Evolutionary conservation across 139 green algal genomes (phyloP).

Genomic region (Desmodesmus armatus): DNA sequence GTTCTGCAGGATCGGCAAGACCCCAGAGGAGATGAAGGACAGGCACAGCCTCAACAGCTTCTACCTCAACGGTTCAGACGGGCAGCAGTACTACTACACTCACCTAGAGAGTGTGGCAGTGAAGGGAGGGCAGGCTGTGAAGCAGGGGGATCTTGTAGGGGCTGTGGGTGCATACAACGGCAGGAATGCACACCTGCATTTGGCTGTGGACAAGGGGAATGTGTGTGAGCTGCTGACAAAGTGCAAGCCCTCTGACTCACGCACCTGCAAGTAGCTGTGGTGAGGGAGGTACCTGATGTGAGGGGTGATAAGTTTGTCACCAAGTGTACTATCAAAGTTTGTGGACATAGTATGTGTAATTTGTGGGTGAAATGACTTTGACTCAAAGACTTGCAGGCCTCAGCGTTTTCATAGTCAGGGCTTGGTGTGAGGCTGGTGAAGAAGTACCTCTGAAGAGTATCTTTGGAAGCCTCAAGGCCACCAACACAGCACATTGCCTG

Average conservation of each 20-base stretch:
- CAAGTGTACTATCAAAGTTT: no score
- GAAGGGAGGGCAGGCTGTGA: not conserved
- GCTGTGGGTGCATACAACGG: constrained; percentile 35
- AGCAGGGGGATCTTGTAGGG: constrained; percentile 7
- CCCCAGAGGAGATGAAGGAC: constrained; percentile 36
- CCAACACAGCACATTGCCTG: no score
- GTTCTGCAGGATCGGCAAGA: constrained; percentile 39
- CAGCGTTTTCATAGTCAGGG: no score
- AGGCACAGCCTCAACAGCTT: constrained; percentile 45
- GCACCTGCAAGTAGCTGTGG: constrained; percentile 6
- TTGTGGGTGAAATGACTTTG: no score
- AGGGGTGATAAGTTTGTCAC: no score
- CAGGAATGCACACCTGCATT: constrained; percentile 33
- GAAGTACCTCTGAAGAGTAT: no score
- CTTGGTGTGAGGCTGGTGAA: no score
- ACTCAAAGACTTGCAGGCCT: no score
- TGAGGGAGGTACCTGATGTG: no score
- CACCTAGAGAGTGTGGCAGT: constrained; percentile 21
- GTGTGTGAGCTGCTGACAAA: constrained; percentile 11
- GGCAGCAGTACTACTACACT: constrained; percentile 35
- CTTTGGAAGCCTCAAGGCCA: no score
- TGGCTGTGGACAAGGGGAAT: not conserved
- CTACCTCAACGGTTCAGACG: constrained; percentile 32
- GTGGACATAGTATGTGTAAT: no score
- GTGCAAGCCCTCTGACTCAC: constrained; percentile 1